Evolutionary conservation across 495 filamentous ascomycete species (phyloP).

Genomic region (Penicillium mononematosum): DNA sequence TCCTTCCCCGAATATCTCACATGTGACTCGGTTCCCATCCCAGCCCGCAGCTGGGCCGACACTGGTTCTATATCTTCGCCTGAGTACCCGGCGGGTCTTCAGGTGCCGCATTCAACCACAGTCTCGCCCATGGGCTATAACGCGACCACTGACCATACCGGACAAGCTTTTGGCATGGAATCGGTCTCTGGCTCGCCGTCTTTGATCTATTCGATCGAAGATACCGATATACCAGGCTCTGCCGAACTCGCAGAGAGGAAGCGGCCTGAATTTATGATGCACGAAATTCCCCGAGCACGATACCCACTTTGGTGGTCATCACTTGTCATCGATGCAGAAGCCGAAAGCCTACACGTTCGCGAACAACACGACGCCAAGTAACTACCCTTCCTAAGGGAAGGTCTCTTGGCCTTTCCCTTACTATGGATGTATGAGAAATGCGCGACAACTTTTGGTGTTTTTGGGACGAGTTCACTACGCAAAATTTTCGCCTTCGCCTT

Average conservation of each 20-base stretch:
- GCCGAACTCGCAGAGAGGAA: conserved; percentile 32
- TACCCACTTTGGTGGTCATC: conserved; percentile 39
- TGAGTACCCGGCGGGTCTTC: conserved; percentile 37
- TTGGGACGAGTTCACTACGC: conserved; percentile 26
- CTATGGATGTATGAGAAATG: conserved; percentile 32
- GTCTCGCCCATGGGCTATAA: conserved; percentile 41
- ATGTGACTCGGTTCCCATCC: conserved; percentile 35
- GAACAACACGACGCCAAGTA: conserved; percentile 41
- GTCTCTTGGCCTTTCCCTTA: conserved; percentile 1
- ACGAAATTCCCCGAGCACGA: conserved; percentile 48
- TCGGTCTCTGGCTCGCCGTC: conserved; percentile 36
- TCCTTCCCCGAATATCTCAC: conserved; percentile 43
- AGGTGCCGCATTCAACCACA: conserved; percentile 35
- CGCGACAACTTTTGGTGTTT: conserved; percentile 21
- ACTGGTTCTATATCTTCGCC: conserved; percentile 42
- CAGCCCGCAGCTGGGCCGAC: conserved; percentile 44
- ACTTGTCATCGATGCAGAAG: conserved; percentile 38
- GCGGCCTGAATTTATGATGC: conserved; percentile 43
- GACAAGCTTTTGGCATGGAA: conserved; percentile 27
- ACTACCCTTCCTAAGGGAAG: conserved; percentile 31
- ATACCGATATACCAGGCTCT: conserved; percentile 33
- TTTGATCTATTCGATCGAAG: conserved; percentile 39
- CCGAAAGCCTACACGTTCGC: conserved; percentile 46
- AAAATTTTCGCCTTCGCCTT: conserved; percentile 15
- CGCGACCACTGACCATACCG: conserved; percentile 29